Evolutionary conservation across 495 filamentous ascomycete species (phyloP).

Genomic region (Sphaerosporella brunnea): DNA sequence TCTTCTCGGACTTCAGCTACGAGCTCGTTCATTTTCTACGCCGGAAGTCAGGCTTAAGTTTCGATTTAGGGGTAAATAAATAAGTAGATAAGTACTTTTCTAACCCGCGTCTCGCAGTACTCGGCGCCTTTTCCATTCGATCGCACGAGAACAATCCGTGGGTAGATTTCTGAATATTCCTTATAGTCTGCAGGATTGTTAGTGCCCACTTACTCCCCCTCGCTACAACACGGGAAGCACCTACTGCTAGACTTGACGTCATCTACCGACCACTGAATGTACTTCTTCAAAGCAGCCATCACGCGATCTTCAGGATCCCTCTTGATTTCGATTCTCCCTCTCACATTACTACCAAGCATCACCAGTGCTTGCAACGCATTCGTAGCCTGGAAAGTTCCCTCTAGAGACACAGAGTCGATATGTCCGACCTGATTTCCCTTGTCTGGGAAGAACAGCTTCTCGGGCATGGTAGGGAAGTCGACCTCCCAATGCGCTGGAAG

Average conservation of each 20-base stretch:
- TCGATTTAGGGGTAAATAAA: neutral
- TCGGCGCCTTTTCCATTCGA: constrained; percentile 20
- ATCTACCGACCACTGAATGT: constrained; percentile 19
- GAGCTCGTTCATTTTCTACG: constrained; percentile 17
- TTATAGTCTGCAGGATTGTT: neutral
- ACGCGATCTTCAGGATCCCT: constrained; percentile 17
- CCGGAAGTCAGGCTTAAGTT: neutral
- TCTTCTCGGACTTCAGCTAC: constrained; percentile 14
- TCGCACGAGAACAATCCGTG: constrained; percentile 4
- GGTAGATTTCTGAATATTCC: constrained; percentile 2
- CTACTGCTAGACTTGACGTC: constrained; percentile 11
- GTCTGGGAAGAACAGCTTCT: constrained; percentile 37
- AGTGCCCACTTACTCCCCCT: too few relatives aligned
- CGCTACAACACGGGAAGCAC: too few relatives aligned
- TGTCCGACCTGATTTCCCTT: constrained; percentile 26
- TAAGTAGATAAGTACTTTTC: constrained; percentile 8
- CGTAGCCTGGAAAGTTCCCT: constrained; percentile 22
- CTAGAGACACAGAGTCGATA: constrained; percentile 30
- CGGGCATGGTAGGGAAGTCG: constrained; percentile 45
- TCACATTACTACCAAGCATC: constrained; percentile 14
- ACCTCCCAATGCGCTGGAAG: constrained; percentile 37
- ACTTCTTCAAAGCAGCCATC: constrained; percentile 15
- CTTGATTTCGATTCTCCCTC: constrained; percentile 15
- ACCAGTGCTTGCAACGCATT: constrained; percentile 20
- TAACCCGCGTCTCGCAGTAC: constrained; percentile 20